Conservation (phyloP, 805 yeast species). For the Starmerella lactis-condensi region DNA sequence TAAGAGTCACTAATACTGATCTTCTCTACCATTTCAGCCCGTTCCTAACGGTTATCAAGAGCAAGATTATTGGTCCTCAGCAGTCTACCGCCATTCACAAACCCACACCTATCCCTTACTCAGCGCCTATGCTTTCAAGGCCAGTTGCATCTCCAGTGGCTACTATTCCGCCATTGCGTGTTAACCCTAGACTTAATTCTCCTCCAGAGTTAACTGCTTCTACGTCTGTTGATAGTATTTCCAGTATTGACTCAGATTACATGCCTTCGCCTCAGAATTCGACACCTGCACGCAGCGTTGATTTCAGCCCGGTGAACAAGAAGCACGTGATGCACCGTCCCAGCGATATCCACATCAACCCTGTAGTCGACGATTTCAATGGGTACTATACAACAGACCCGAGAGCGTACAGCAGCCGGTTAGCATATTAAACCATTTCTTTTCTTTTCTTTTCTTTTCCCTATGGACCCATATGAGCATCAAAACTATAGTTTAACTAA, state of each 20-base stretch:
- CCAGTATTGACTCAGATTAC: slow-evolving; percentile 13
- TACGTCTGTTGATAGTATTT: slow-evolving; percentile 15
- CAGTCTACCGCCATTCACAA: not conserved
- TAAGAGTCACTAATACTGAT: slow-evolving; percentile 52
- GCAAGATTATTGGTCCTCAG: slow-evolving; percentile 22
- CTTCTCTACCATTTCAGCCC: slow-evolving; percentile 51
- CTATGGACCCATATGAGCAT: no score
- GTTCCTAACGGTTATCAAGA: slow-evolving; percentile 57
- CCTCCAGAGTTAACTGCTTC: slow-evolving; percentile 14
- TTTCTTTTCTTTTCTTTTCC: no score
- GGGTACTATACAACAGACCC: no score
- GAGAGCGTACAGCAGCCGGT: no score
- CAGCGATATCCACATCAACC: no score
- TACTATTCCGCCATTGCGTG: slow-evolving; percentile 8
- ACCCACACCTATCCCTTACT: not conserved
- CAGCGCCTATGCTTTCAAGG: not conserved
- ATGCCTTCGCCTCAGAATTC: slow-evolving; percentile 13
- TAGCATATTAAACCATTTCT: no score
- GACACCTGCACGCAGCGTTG: no score
- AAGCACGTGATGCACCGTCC: no score
- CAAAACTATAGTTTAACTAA: no score
- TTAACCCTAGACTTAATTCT: slow-evolving; percentile 5
- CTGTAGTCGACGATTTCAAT: no score
- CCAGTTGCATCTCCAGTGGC: not conserved
- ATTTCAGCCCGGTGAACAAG: no score